These are phyloP conservation scores for Aureobasidium vineae DNA, from an alignment of 2,329 filamentous ascomycete species.

Conservation along the genomic window DNA sequence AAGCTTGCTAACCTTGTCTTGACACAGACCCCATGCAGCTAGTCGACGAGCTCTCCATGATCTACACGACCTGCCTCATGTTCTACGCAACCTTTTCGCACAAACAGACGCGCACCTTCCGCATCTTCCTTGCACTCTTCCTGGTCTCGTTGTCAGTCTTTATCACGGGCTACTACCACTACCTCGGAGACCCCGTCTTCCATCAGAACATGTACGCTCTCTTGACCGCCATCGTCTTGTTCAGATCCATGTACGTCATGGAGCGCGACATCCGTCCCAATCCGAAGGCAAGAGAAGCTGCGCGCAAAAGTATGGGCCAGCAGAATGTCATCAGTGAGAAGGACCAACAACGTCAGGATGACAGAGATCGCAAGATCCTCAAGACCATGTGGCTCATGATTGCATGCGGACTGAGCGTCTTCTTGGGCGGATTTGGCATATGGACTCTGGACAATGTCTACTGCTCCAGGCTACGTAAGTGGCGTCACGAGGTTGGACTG, in stretches of 20 bases:
- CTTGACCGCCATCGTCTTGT: slow-evolving; percentile 67
- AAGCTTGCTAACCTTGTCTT: background rate
- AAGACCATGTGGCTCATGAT: slow-evolving; percentile 76
- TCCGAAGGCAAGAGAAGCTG: slow-evolving; percentile 48
- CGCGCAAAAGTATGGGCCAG: slow-evolving; percentile 28
- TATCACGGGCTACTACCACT: slow-evolving; percentile 79
- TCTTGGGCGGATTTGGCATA: slow-evolving; percentile 70
- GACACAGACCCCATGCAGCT: slow-evolving; percentile 65
- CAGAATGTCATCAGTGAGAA: slow-evolving; percentile 27
- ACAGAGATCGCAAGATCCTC: slow-evolving; percentile 57
- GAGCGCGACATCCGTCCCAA: slow-evolving; percentile 62
- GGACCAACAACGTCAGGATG: slow-evolving; percentile 51
- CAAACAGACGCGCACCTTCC: slow-evolving; percentile 54
- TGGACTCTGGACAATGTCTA: slow-evolving; percentile 80
- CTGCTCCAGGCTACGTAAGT: slow-evolving; percentile 63
- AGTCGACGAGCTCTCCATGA: slow-evolving; percentile 69
- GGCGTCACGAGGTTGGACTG: slow-evolving; percentile 67
- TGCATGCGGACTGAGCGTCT: slow-evolving; percentile 64
- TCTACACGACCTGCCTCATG: slow-evolving; percentile 70
- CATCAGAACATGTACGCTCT: slow-evolving; percentile 77
- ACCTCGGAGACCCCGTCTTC: slow-evolving; percentile 76
- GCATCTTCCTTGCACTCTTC: slow-evolving; percentile 56
- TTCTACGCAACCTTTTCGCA: slow-evolving; percentile 74
- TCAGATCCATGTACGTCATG: slow-evolving; percentile 76
- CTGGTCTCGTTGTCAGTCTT: slow-evolving; percentile 56